Evolutionary conservation across 805 yeast species (phyloP), one percentile per base, ranked within the genome.

Genomic region (Saccharomycopsis fodiens): DNA sequence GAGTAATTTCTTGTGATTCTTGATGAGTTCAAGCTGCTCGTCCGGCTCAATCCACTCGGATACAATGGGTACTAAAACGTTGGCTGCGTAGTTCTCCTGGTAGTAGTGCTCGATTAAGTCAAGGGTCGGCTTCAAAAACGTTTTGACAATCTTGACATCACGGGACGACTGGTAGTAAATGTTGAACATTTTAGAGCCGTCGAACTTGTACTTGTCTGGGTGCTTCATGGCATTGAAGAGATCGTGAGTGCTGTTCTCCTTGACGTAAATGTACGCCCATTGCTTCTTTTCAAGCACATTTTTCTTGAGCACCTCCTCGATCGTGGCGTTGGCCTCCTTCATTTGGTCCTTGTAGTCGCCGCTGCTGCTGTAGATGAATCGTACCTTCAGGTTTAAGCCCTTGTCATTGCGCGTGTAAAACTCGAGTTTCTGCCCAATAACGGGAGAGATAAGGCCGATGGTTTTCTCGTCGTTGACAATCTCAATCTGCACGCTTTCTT

Each of bases 201-300:
- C 42, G 23, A 45, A 45, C n/a, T 7, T 7, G 1, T 48, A 23
- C 1, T 56, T 47, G 19, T 46, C 38, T 2, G 54, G 45, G 7
- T 40, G 42, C 10, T 44, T 44, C 27, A 65, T 53, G 4, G 67
- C 60, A 17, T 53, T 35, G 35, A 54, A 47, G 2, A 64, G 44
- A 10, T 54, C 40, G 27, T 55, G 54, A 4, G 78, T 66, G 0
- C 83, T 75, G 55, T 75, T 70, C 12, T 68, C 59, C 16, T 58
- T 55, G 25, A 82, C 73, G 50, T 76, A 74, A 27, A 82, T 63
- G 1, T 82, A 72, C 20, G 74, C 70, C 93, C 93, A 84, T 54
- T 70, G 79, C 16, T 70, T 54, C 59, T 79, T 75, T 43, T 71
- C 35, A 1, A 23, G 29, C 2, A 46, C 29, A 20, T 32, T 21